A percentile compares a stretch with the other conserved stretches of the same genome.
These are phyloP conservation scores for Melampsora occidentalis DNA, from an alignment of 1,284 basidiomycete genomes.

Conservation along the genomic window DNA sequence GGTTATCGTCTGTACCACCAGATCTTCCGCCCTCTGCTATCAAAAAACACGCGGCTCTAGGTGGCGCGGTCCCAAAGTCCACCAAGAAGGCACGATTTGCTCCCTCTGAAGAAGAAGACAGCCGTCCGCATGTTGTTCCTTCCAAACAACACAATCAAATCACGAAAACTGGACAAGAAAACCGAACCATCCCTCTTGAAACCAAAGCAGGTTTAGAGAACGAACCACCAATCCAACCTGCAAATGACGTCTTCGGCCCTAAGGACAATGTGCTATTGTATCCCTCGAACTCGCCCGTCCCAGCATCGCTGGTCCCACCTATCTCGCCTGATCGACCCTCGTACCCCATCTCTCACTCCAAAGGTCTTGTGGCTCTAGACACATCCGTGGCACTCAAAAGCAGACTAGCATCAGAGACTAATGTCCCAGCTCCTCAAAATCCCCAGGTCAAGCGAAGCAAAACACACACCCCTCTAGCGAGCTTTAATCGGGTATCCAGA, in stretches of 20 bases:
- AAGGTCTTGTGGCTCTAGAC: not conserved
- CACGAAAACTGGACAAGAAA: not conserved
- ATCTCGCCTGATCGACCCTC: conserved; percentile 33
- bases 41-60: conserved; percentile 22
- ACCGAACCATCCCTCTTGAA: not conserved
- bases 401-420: not conserved
- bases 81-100: conserved; percentile 31
- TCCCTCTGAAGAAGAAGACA: conserved; percentile 20
- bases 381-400: not conserved
- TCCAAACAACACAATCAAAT: not conserved
- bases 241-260: not conserved
- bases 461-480: conserved; percentile 24
- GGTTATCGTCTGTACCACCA: not conserved
- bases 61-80: conserved; percentile 27
- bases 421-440: not conserved
- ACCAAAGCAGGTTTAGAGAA: not conserved
- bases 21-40: conserved; percentile 29
- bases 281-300: not conserved
- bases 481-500: conserved; percentile 32
- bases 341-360: not conserved
- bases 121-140: not conserved
- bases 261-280: not conserved
- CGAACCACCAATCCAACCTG: not conserved
- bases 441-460: conserved; percentile 20
- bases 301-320: not conserved